Evolutionary conservation across 768 basidiomycete genomes (phyloP).

Genomic region (Naganishia antarctica): DNA sequence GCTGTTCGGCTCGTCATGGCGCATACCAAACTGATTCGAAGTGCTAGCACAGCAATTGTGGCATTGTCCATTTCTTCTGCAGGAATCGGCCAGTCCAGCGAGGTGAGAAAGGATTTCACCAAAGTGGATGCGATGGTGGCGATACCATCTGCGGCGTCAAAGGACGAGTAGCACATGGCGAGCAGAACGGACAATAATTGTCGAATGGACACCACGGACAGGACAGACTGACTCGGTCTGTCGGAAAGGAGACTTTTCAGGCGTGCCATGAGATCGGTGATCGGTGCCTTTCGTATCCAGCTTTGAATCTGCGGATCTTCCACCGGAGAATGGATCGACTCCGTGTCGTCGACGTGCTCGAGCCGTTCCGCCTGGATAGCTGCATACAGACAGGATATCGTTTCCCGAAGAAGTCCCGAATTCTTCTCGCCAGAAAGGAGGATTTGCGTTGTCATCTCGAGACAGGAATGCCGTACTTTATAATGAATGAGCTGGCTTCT

Average conservation of each 20-base stretch:
- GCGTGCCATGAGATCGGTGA: constrained; percentile 36
- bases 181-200: constrained; percentile 39
- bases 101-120: constrained; percentile 4
- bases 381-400: constrained; percentile 39
- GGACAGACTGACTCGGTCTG: constrained; percentile 20
- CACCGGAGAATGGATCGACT: constrained; percentile 16
- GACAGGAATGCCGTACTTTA: constrained; percentile 28
- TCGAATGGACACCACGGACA: constrained; percentile 33
- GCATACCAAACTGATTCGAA: constrained; percentile 6
- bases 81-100: constrained; percentile 31
- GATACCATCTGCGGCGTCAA: constrained; percentile 21
- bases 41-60: not conserved
- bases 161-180: constrained; percentile 27
- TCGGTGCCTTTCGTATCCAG: constrained; percentile 29
- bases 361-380: not conserved
- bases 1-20: constrained; percentile 7
- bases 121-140: constrained; percentile 13
- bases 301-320: constrained; percentile 11
- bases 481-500: constrained; percentile 17
- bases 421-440: constrained; percentile 28
- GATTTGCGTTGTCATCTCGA: constrained; percentile 34
- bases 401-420: constrained; percentile 36
- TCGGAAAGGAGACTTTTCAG: constrained; percentile 34
- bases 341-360: constrained; percentile 17
- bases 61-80: not conserved